These are phyloP conservation scores for Panaeolus papilionaceus DNA, from an alignment of 768 basidiomycete genomes.

Conservation along the genomic window DNA sequence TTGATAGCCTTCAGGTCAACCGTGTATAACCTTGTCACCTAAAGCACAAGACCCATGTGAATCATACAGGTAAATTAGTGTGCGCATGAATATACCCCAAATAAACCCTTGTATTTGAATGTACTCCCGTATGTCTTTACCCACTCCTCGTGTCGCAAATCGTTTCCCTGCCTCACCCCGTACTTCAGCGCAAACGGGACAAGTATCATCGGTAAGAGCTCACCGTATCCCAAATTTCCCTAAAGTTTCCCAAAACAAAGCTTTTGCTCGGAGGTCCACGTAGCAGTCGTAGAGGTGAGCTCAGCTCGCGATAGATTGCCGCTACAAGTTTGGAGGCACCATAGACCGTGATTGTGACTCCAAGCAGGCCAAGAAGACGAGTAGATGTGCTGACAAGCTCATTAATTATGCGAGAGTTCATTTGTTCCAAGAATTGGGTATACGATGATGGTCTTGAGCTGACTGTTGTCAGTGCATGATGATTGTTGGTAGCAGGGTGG, in stretches of 20 bases:
- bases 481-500: neutral
- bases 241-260: slow-evolving; percentile 50
- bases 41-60: neutral
- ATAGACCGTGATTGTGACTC: slow-evolving; percentile 23
- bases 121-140: slow-evolving; percentile 49
- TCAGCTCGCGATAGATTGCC: slow-evolving; percentile 32
- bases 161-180: slow-evolving; percentile 33
- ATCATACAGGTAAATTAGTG: neutral
- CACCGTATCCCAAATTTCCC: slow-evolving; percentile 44
- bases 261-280: slow-evolving; percentile 46
- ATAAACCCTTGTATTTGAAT: slow-evolving; percentile 46
- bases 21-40: slow-evolving; percentile 53
- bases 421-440: neutral
- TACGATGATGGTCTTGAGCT: no score
- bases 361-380: neutral
- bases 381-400: neutral
- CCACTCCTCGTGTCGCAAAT: slow-evolving; percentile 50
- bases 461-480: neutral
- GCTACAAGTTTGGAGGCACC: slow-evolving; percentile 33
- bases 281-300: slow-evolving; percentile 48
- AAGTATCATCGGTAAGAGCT: slow-evolving; percentile 15
- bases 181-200: neutral
- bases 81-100: slow-evolving; percentile 40
- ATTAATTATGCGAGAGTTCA: neutral
- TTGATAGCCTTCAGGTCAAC: slow-evolving; percentile 65